Evolutionary conservation across 495 filamentous ascomycete genomes (phyloP), one percentile per base, ranked within the genome.

Genomic region (Hypoxylon lenormandii): DNA sequence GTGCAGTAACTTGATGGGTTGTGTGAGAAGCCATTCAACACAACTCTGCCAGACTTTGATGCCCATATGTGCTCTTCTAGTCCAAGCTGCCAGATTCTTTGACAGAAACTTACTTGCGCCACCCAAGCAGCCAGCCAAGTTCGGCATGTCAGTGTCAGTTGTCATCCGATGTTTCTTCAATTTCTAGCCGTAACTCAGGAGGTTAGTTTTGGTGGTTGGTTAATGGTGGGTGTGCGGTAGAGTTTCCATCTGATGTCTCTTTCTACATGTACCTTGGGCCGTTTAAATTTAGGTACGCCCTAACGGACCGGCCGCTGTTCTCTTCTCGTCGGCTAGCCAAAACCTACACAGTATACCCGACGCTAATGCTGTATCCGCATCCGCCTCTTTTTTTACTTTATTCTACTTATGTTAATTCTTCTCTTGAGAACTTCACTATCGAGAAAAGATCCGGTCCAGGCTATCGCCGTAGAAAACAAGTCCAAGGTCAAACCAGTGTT

Each of bases 111-210:
- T 60, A 53, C 8, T 16, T 53, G 19, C 18, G 22, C 50, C 42
- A 46, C 30, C 15, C 58, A 63, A 40, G 52, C 4, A 42, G 38
- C 30, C 4, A 42, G 38, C 30, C 30, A 33, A 42, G 12, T 15
- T 59, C 59, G 52, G 15, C 49, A 43, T 69, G 66, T 64, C 66
- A 60, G 46, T 69, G 47, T 8, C 21, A 55, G 48, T 64, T 69
- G 66, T 64, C 66, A 64, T 69, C 66, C 37, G 54, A 64, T 63
- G 15, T 53, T 18, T n/a, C n/a, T n/a, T n/a, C n/a, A n/a, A n/a
- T n/a, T n/a, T n/a, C n/a, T n/a, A n/a, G n/a, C n/a, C n/a, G n/a
- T n/a, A n/a, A n/a, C 15, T 23, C 46, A 15, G 6, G 23, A 15
- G 15, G 23, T 37, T 50, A 7, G 40, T 30, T 15, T 18, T 26